Base-by-base conservation (phyloP, 140 eudicot genomes). In the Anethum foeniculum region DNA sequence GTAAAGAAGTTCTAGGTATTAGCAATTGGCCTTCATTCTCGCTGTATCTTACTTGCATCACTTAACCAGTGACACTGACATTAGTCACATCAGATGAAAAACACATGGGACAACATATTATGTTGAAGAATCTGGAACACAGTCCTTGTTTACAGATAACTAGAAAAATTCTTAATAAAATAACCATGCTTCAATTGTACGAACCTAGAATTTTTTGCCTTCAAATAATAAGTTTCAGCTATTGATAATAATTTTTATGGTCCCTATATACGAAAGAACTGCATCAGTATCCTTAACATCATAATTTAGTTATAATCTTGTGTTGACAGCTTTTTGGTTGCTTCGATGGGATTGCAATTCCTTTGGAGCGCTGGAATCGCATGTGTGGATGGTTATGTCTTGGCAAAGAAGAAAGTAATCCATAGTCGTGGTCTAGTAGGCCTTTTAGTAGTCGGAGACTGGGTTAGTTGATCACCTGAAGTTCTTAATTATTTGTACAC, bases 381-480 rank as follows among this genome's bases (percentile, higher is more conserved):
- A 76, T 41, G 34, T 27, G 71, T 58, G 79, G 92, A 88, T 68
- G 86, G 77, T 5, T 86, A 86, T 77, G 86, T 88, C 39, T 81
- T 88, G 60, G 73, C 75, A 36, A 77, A 32, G 56, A 84, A 88
- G 75, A 80, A 79, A 75, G 75, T 65, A 16, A 71, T 88, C 77
- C 92, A 78, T 72, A 86, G 75, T 77, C 82, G 74, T n/a, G 32
- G 85, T 44, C 52, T 86, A 11, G 82, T 88, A 76, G 76, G 86
- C 85, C 82, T 88, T 39, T 84, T 86, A 43, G 90, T 78, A 1
- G 83, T 88, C 10, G 92, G 92, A 56, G 92, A 88, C 76, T 88
- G 92, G 92, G 92, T 88, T 12, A 77, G 86, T 74, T 41, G 60
- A 46, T 44, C 74, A 30, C 56, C 7, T 9, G 5, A 44, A n/a